These are phyloP conservation scores for Knoxia roxburghii DNA, from an alignment of 257 asterid genomes.

Conservation along the genomic window DNA sequence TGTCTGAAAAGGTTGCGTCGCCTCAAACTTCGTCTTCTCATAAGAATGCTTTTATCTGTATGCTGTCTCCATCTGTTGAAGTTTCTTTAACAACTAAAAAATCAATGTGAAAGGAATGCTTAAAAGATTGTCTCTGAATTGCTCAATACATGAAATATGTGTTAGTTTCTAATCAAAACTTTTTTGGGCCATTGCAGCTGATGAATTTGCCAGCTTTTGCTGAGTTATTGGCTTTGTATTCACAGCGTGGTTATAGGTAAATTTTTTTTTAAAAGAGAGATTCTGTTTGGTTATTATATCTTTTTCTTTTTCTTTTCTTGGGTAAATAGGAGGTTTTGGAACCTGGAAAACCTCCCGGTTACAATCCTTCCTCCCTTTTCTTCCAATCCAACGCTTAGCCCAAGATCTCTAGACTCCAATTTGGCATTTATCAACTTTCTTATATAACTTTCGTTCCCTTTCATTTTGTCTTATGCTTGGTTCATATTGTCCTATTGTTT, in stretches of 20 bases:
- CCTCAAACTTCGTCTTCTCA: conserved; percentile 2
- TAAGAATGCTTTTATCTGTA: neutral
- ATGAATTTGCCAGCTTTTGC: conserved; percentile 65
- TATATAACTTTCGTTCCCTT: too few species aligned
- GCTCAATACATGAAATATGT: neutral
- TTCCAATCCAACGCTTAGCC: too few species aligned
- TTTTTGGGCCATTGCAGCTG: conserved; percentile 40
- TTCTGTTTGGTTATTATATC: neutral
- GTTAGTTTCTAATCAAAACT: neutral
- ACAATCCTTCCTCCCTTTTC: too few species aligned
- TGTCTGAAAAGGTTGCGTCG: conserved; percentile 62
- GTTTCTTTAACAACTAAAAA: neutral
- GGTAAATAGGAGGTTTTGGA: too few species aligned
- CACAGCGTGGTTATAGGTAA: conserved; percentile 78
- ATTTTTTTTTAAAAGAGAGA: neutral
- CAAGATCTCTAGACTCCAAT: too few species aligned
- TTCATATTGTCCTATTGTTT: too few species aligned
- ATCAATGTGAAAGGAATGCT: neutral
- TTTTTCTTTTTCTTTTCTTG: neutral
- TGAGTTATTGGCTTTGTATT: conserved; percentile 58
- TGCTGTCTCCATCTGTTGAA: neutral
- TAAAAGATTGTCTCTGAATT: neutral
- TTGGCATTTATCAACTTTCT: too few species aligned
- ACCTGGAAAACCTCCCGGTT: too few species aligned
- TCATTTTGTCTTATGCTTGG: too few species aligned